Percentiles rank a stretch among this genome's conserved stretches.
Evolutionary conservation across 176 grass and related monocot genomes (phyloP).

Genomic region (Avena eriantha): DNA sequence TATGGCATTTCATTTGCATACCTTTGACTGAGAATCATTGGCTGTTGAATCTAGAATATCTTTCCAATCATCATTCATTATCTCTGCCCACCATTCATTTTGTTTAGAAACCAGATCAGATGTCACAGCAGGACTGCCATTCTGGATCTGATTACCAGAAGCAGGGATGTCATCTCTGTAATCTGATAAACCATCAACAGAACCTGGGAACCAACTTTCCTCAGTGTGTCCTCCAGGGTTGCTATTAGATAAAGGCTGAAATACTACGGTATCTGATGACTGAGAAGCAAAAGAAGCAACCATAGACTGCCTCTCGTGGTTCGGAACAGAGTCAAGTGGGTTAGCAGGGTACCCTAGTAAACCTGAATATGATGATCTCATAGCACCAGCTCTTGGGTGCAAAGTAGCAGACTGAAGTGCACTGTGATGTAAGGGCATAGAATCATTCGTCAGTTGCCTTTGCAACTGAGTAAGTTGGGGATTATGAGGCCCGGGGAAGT

Average conservation of each 20-base stretch:
- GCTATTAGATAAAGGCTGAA: conserved; percentile 49
- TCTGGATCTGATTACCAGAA: conserved; percentile 46
- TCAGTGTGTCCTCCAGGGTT: conserved; percentile 52
- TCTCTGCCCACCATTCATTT: conserved; percentile 77
- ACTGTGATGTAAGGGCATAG: conserved; percentile 24
- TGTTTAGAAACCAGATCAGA: conserved; percentile 71
- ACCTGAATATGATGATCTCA: conserved; percentile 50
- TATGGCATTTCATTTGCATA: conserved; percentile 39
- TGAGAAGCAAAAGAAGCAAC: conserved; percentile 60
- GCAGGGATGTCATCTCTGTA: conserved; percentile 48
- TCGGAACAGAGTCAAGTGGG: conserved; percentile 44
- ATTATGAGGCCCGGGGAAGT: conserved; percentile 49
- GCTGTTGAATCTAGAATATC: conserved; percentile 69
- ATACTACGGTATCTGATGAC: conserved; percentile 42
- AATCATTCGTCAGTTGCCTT: conserved; percentile 48
- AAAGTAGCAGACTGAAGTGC: conserved; percentile 39
- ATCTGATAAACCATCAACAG: conserved; percentile 49
- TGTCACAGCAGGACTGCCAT: conserved; percentile 35
- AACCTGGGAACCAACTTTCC: conserved; percentile 50
- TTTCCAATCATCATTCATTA: conserved; percentile 91
- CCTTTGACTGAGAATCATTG: conserved; percentile 64
- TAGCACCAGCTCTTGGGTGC: conserved; percentile 41
- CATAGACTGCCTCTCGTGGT: conserved; percentile 48
- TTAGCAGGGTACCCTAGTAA: conserved; percentile 45
- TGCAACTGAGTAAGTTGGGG: conserved; percentile 57